Base-by-base conservation (phyloP, 2,329 filamentous ascomycete genomes). In the Aspergillus quadricinctus region DNA sequence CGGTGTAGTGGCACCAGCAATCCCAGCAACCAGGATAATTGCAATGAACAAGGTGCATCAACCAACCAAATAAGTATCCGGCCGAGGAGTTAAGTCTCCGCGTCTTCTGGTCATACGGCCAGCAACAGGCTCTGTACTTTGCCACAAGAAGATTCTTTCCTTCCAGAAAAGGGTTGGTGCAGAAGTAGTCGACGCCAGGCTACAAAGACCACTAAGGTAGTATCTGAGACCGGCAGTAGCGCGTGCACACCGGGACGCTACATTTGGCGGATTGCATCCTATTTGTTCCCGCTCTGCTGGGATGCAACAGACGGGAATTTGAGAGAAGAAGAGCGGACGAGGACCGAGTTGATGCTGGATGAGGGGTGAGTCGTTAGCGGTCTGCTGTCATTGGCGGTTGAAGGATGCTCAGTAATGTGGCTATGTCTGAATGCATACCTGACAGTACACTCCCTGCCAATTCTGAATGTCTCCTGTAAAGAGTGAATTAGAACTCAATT, bases 241-340 rank as follows among this genome's bases (percentile, higher is more conserved):
- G 43, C 5, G 43, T 14, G 37, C 17, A 35, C 31, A 35, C 31
- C 11, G 31, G 10, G 6, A 21, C 7, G 14, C 23, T 48, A 25
- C 48, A 11, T 19, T n/a, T n/a, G 28, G 19, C 27, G 31, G 23
- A 9, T 37, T 43, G 21, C 5, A 54, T 52, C 54, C 50, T 40
- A 56, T 56, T 56, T 40, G 54, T 29, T 52, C 43, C 54, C 54
- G 43, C n/a, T 49, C 3, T 28, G n/a, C 43, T 56, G 54, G 54
- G 40, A 40, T 11, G 11, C 21, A 46, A 27, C 21, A 19, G 43
- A 23, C 21, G 43, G 43, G 7, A 46, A 27, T 4, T 27, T 46
- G 41, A 23, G 31, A 37, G 31, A 17, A 37, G 31, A 14, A 37
- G 2, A 7, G 31, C 14, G 14, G 14, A 17, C 17, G 31, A 37